phyloP scores from a whole-genome alignment of 2,329 filamentous ascomycete genomes.

The Chrysosporium queenslandicum region DNA sequence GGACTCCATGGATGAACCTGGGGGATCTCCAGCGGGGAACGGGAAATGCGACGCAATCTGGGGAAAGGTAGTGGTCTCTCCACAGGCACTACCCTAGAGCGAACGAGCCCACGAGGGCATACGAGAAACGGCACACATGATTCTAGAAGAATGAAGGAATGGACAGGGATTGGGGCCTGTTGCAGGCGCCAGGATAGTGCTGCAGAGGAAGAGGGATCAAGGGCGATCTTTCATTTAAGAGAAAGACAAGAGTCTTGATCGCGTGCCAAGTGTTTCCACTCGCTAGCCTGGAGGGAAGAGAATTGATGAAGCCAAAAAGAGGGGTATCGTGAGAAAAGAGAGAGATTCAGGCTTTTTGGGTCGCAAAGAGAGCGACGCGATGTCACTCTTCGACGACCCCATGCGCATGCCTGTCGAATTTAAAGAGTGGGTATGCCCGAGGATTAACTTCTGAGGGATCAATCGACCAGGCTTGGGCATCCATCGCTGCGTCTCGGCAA shows the following conservation, averaged over 20 bases:
- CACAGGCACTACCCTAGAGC: background rate
- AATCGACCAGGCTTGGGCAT: too few species aligned
- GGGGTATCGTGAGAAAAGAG: background rate
- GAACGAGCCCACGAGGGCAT: background rate
- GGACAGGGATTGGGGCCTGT: background rate
- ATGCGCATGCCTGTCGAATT: background rate
- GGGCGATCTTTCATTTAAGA: background rate
- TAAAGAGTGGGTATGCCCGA: background rate
- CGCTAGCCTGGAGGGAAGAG: background rate
- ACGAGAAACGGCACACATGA: background rate
- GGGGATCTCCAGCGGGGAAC: background rate
- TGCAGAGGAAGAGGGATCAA: background rate
- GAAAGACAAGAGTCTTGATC: background rate
- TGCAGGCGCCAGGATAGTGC: background rate
- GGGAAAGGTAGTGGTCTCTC: background rate
- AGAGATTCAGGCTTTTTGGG: background rate
- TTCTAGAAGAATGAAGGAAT: constrained; percentile 1
- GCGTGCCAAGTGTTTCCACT: background rate
- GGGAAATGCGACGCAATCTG: constrained; percentile 6
- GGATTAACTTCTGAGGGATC: too few species aligned
- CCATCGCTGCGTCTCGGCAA: too few species aligned
- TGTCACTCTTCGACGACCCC: background rate
- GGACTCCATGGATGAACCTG: background rate
- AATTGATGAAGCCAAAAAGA: background rate
- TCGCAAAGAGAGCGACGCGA: constrained; percentile 1